A percentile compares a stretch with the other conserved stretches of the same genome.
Evolutionary conservation across 2,329 filamentous ascomycete species (phyloP).

Genomic region (Ascochyta koolunga): DNA sequence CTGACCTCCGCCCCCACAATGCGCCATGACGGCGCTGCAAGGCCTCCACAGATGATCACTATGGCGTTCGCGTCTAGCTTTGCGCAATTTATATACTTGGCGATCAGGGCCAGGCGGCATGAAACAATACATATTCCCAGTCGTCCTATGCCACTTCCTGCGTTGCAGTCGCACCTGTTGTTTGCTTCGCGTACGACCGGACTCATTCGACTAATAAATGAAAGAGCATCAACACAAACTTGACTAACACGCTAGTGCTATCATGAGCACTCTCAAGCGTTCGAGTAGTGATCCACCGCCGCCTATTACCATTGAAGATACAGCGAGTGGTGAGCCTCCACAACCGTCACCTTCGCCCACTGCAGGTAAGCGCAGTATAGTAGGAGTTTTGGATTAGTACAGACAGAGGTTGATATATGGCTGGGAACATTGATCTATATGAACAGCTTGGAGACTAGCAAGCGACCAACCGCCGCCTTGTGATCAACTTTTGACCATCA

Average conservation of each 20-base stretch:
- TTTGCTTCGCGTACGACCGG: slow-evolving; percentile 1
- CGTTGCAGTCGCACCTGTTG: slow-evolving; percentile 1
- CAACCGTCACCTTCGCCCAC: slow-evolving; percentile 31
- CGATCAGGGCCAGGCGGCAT: background rate
- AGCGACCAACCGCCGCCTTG: too few species aligned
- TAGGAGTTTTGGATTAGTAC: too few species aligned
- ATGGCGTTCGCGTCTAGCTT: slow-evolving; percentile 3
- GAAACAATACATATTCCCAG: background rate
- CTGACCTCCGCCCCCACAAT: slow-evolving; percentile 15
- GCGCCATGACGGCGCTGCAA: slow-evolving; percentile 8
- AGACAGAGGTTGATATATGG: too few species aligned
- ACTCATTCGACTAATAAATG: background rate
- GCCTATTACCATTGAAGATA: slow-evolving; percentile 46
- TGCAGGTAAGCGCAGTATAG: slow-evolving; percentile 15
- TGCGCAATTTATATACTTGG: background rate
- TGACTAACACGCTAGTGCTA: slow-evolving; percentile 1
- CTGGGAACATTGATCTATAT: too few species aligned
- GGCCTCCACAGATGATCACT: slow-evolving; percentile 8
- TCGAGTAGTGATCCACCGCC: slow-evolving; percentile 34
- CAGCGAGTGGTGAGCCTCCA: slow-evolving; percentile 29
- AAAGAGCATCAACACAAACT: background rate
- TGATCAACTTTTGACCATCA: background rate
- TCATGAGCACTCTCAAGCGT: slow-evolving; percentile 13
- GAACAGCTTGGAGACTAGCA: too few species aligned
- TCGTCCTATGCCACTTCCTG: slow-evolving; percentile 3